Evolutionary conservation across 176 grass and related monocot species (phyloP).

Genomic region (Rhynchospora pubera): DNA sequence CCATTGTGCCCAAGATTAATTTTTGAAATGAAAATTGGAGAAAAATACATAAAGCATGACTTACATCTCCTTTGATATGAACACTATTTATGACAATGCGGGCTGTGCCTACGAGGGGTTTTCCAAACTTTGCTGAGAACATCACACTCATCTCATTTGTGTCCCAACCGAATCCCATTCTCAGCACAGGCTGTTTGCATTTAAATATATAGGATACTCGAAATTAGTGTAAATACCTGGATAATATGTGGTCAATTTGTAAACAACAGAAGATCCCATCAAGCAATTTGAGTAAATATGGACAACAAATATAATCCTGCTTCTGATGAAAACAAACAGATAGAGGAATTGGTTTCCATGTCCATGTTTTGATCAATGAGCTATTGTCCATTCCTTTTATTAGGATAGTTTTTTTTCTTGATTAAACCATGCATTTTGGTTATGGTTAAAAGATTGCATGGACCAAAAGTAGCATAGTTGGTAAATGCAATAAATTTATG

Average conservation of each 20-base stretch:
- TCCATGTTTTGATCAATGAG: background rate
- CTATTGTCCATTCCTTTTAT: background rate
- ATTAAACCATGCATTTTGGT: background rate
- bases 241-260: background rate
- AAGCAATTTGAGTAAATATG: background rate
- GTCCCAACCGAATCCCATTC: constrained; percentile 86
- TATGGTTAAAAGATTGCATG: background rate
- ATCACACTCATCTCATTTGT: constrained; percentile 87
- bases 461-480: background rate
- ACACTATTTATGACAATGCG: constrained; percentile 91
- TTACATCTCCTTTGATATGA: constrained; percentile 95
- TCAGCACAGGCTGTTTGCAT: constrained; percentile 67
- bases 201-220: background rate
- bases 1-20: background rate
- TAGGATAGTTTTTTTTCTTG: background rate
- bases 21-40: constrained; percentile 8
- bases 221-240: background rate
- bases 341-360: background rate
- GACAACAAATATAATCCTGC: background rate
- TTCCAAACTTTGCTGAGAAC: constrained; percentile 76
- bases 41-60: constrained; percentile 18
- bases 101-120: constrained; percentile 59
- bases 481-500: background rate
- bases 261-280: background rate
- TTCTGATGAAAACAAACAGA: background rate